phyloP scores from a whole-genome alignment of 2,329 filamentous ascomycete species.

The Paecilomyces formosus region DNA sequence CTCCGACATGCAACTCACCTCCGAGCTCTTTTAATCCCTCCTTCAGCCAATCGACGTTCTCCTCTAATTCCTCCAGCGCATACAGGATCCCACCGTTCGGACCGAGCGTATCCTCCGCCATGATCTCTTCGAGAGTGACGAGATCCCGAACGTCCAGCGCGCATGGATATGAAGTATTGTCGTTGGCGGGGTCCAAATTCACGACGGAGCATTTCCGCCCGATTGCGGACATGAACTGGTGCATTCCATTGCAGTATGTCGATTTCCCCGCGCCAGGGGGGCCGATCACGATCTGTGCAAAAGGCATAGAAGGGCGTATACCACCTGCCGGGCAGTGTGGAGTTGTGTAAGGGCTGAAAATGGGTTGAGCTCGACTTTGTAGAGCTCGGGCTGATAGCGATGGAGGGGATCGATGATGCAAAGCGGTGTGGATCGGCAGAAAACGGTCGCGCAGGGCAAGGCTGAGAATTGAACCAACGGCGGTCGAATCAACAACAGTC shows the following conservation, averaged over 20 bases:
- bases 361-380: not conserved
- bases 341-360: not conserved
- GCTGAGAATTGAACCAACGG: not conserved
- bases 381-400: not conserved
- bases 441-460: constrained; percentile 16
- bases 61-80: constrained; percentile 88
- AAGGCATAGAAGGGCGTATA: constrained; percentile 40
- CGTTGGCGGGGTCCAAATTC: constrained; percentile 96
- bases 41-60: constrained; percentile 89
- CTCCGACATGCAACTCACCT: constrained; percentile 30
- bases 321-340: not conserved
- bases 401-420: constrained; percentile 15
- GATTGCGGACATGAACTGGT: constrained; percentile 95
- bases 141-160: constrained; percentile 86
- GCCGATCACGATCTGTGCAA: constrained; percentile 79
- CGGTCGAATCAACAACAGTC: constrained; percentile 12
- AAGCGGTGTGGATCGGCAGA: constrained; percentile 25
- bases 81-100: constrained; percentile 91
- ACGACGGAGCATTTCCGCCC: constrained; percentile 90
- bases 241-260: constrained; percentile 98
- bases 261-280: constrained; percentile 94
- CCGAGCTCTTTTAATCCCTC: constrained; percentile 69
- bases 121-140: constrained; percentile 87
- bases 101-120: constrained; percentile 81
- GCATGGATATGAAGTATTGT: constrained; percentile 78